Conservation (phyloP, 768 basidiomycete genomes). For the Tricholoma bakamatsutake region DNA sequence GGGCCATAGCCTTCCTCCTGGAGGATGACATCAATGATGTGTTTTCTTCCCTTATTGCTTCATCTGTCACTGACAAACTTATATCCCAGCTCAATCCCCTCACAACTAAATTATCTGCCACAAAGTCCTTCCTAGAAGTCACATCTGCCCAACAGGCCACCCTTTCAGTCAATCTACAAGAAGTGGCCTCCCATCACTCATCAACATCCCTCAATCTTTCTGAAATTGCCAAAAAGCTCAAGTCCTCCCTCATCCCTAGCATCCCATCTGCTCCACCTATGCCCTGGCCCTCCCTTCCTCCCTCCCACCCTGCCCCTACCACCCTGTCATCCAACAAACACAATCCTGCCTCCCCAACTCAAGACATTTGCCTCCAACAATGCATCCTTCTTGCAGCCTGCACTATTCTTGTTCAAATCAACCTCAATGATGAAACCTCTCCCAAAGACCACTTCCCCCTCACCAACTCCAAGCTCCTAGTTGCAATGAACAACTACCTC, state of each 20-base stretch:
- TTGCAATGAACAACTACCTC: neutral
- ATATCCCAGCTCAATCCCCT: too few relatives aligned
- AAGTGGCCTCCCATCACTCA: too few relatives aligned
- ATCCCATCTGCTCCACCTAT: too few relatives aligned
- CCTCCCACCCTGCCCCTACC: too few relatives aligned
- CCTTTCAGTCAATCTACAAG: too few relatives aligned
- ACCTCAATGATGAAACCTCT: neutral
- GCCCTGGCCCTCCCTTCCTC: too few relatives aligned
- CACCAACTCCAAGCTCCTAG: neutral
- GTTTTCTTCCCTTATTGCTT: too few relatives aligned
- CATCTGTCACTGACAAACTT: too few relatives aligned
- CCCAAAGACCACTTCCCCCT: neutral
- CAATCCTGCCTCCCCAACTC: neutral
- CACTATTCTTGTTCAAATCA: neutral
- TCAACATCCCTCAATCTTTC: neutral
- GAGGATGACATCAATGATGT: too few relatives aligned
- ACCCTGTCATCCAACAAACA: neutral
- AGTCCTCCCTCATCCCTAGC: neutral
- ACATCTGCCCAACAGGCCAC: neutral
- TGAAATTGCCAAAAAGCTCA: neutral
- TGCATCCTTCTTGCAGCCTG: neutral
- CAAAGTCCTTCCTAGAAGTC: neutral
- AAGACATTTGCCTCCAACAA: conserved; percentile 6
- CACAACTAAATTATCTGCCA: neutral
- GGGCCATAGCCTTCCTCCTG: neutral